Conservation (phyloP, 2,329 filamentous ascomycete species). For the Trichothecium roseum region DNA sequence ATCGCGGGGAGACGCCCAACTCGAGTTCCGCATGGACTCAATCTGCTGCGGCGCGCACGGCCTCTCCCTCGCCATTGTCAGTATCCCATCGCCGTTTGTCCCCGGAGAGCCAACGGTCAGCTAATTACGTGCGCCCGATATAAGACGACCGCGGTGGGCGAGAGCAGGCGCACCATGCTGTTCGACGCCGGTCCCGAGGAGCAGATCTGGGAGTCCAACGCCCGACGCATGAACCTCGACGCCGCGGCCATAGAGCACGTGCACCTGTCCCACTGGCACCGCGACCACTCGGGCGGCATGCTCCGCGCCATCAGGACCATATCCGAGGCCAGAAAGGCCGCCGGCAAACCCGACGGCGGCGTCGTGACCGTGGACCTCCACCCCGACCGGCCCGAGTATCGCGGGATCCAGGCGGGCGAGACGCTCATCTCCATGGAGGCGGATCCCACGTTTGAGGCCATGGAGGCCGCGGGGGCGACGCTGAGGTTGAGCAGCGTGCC, state of each 20-base stretch:
- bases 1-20: slow-evolving; percentile 27
- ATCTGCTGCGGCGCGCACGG: slow-evolving; percentile 45
- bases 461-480: slow-evolving; percentile 14
- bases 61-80: slow-evolving; percentile 38
- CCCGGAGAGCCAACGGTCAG: too few species aligned
- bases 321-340: slow-evolving; percentile 19
- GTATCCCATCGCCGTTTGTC: slow-evolving; percentile 4
- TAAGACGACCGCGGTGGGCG: slow-evolving; percentile 33
- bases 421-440: slow-evolving; percentile 36
- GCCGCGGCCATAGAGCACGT: slow-evolving; percentile 28
- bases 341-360: slow-evolving; percentile 18
- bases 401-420: slow-evolving; percentile 30
- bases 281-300: slow-evolving; percentile 44
- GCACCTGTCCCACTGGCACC: slow-evolving; percentile 43
- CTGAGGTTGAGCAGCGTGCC: slow-evolving; percentile 25
- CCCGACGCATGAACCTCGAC: slow-evolving; percentile 15
- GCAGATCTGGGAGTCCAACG: slow-evolving; percentile 38
- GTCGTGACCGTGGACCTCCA: slow-evolving; percentile 37
- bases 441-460: slow-evolving; percentile 38
- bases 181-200: slow-evolving; percentile 45
- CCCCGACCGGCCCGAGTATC: slow-evolving; percentile 37
- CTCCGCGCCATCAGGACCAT: slow-evolving; percentile 36
- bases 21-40: slow-evolving; percentile 36
- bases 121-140: too few species aligned
- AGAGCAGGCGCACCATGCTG: slow-evolving; percentile 32